Conservation (phyloP, 305 asterid species). For the Solanum hybrid region DNA sequence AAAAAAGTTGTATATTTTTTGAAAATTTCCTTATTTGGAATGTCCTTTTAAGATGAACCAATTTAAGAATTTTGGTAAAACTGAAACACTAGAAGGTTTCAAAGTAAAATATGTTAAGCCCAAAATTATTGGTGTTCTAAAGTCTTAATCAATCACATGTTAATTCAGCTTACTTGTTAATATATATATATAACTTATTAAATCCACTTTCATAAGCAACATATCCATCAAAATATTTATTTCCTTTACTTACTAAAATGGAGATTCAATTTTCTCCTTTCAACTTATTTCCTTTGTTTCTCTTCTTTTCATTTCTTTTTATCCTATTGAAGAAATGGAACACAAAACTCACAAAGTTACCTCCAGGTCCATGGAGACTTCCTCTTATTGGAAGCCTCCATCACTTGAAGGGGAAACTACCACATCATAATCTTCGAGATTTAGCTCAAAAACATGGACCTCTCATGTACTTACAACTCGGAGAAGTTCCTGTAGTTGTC, state of each 20-base stretch:
- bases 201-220: background rate
- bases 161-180: background rate
- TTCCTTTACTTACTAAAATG: background rate
- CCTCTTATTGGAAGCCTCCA: background rate
- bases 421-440: background rate
- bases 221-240: background rate
- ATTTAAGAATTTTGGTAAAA: background rate
- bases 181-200: background rate
- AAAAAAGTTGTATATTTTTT: background rate
- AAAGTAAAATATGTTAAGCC: background rate
- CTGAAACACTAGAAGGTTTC: background rate
- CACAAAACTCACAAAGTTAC: background rate
- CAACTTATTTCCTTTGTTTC: background rate
- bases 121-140: background rate
- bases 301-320: background rate
- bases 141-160: background rate
- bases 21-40: background rate
- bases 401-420: background rate
- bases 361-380: conserved; percentile 5
- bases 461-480: conserved; percentile 9
- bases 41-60: background rate
- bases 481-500: conserved; percentile 3
- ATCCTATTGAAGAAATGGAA: background rate
- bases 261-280: background rate
- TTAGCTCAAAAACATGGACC: conserved; percentile 12